Evolutionary conservation across 768 basidiomycete genomes (phyloP).

Genomic region (Coprinopsis strossmayeri): DNA sequence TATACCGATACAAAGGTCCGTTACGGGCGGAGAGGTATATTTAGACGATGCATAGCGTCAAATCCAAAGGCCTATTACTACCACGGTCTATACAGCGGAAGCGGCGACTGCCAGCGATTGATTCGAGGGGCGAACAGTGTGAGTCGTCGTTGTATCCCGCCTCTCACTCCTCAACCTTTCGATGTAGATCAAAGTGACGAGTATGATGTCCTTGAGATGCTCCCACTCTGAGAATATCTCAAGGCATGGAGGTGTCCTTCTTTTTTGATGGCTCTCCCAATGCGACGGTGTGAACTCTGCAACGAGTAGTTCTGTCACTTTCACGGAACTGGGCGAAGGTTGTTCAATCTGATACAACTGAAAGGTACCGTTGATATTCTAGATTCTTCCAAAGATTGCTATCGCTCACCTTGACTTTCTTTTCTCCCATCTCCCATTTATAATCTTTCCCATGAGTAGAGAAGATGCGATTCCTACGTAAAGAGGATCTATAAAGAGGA

Average conservation of each 20-base stretch:
- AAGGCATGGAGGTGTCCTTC: conserved; percentile 9
- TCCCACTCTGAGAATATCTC: conserved; percentile 26
- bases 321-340: too few relatives aligned
- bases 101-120: too few relatives aligned
- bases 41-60: too few relatives aligned
- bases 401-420: neutral
- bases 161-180: conserved; percentile 1
- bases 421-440: conserved; percentile 2
- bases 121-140: neutral
- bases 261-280: neutral
- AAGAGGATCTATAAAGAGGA: too few relatives aligned
- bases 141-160: neutral
- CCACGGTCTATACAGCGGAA: too few relatives aligned
- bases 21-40: too few relatives aligned
- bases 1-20: too few relatives aligned
- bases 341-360: too few relatives aligned
- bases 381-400: too few relatives aligned
- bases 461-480: neutral
- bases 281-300: conserved; percentile 2
- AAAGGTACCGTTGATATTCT: too few relatives aligned
- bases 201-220: conserved; percentile 23
- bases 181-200: conserved; percentile 22
- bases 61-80: too few relatives aligned
- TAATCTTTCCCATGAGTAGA: conserved; percentile 6
- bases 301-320: too few relatives aligned